Conservation (phyloP, 495 filamentous ascomycete species). For the Jackrogersella multiformis region DNA sequence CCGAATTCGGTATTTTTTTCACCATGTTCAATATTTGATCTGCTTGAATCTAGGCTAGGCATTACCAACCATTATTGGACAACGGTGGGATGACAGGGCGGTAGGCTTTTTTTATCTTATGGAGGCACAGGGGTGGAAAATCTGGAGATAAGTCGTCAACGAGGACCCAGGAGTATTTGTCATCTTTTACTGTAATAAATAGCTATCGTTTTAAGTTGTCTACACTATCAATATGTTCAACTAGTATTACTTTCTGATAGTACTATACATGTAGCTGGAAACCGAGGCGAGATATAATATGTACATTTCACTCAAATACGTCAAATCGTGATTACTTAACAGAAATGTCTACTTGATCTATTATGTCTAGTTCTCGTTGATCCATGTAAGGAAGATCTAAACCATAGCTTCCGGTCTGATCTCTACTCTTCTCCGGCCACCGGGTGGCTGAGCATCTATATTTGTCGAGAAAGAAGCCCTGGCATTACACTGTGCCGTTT, state of each 20-base stretch:
- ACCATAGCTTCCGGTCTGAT: not conserved
- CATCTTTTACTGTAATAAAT: constrained; percentile 20
- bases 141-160: not conserved
- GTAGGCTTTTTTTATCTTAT: constrained; percentile 8
- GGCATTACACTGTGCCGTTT: constrained; percentile 12
- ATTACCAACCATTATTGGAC: constrained; percentile 11
- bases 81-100: constrained; percentile 6
- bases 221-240: not conserved
- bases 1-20: constrained; percentile 10
- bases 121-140: constrained; percentile 10
- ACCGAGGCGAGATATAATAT: not conserved
- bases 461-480: constrained; percentile 8
- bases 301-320: too few relatives aligned
- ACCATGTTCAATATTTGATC: not conserved
- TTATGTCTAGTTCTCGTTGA: not conserved
- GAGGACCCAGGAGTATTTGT: constrained; percentile 23
- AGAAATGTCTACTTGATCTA: not conserved
- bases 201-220: not conserved
- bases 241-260: not conserved
- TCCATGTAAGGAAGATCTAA: not conserved
- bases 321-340: too few relatives aligned
- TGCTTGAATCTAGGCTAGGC: not conserved
- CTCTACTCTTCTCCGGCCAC: not conserved
- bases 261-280: too few relatives aligned
- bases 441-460: constrained; percentile 25